Conservation (phyloP, 495 filamentous ascomycete genomes). For the Pyrenopolyporus hunteri region DNA sequence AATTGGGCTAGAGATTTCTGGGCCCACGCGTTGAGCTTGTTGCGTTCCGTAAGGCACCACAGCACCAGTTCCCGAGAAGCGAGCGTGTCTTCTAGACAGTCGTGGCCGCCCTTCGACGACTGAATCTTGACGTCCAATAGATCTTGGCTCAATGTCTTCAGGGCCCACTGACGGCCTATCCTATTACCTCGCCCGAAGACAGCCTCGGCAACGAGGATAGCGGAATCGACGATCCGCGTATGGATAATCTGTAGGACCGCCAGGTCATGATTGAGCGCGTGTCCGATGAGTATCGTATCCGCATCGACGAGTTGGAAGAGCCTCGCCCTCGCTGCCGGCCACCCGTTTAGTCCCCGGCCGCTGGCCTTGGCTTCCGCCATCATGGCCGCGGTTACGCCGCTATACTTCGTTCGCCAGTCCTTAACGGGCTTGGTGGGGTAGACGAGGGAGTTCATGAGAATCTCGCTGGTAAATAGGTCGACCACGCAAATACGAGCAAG, state of each 20-base stretch:
- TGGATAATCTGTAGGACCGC: conserved; percentile 40
- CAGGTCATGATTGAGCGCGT: conserved; percentile 37
- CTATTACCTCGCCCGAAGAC: conserved; percentile 30
- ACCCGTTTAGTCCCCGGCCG: conserved; percentile 34
- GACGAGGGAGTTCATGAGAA: conserved; percentile 53
- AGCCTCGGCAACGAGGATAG: conserved; percentile 34
- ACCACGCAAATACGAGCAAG: conserved; percentile 52
- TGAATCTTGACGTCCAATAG: conserved; percentile 46
- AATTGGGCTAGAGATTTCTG: conserved; percentile 6
- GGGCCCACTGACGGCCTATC: conserved; percentile 17
- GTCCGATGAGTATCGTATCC: conserved; percentile 42
- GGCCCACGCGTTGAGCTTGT: conserved; percentile 22
- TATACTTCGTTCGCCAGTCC: conserved; percentile 50
- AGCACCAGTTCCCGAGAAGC: conserved; percentile 48
- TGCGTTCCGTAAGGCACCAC: conserved; percentile 36
- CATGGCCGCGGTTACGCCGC: conserved; percentile 41
- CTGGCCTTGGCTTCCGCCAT: conserved; percentile 13
- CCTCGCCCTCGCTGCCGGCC: conserved; percentile 39
- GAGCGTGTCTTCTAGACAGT: conserved; percentile 52
- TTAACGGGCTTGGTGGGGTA: conserved; percentile 44
- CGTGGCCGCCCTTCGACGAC: conserved; percentile 31
- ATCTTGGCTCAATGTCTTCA: conserved; percentile 41
- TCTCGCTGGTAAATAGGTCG: conserved; percentile 52
- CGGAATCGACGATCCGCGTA: conserved; percentile 42
- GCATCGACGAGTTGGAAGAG: conserved; percentile 50